Evolutionary conservation across 1,139 yeast genomes (phyloP), one percentile per base, ranked within the genome.

Genomic region (Martiniozyma asiatica): DNA sequence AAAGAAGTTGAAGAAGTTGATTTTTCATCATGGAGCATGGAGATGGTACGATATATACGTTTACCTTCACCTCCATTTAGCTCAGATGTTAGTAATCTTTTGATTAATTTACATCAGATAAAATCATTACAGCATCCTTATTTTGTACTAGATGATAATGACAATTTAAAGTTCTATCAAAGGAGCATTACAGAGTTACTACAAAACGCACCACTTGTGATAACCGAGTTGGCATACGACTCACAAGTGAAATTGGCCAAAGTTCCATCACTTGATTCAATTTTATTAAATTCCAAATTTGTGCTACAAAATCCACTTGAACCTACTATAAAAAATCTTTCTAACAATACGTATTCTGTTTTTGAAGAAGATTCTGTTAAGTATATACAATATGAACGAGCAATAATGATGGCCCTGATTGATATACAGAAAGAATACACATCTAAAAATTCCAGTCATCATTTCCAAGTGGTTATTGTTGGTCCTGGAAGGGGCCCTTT

Each of bases 401-500:
- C 96, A 1, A 69, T 82, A 3, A 58, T 55, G 20, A 52, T 61
- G 31, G 89, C 93, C 0, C 39, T 80, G 8, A 39, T 45, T n/a
- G 70, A 65, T 35, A 39, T 51, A 12, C 32, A 47, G 3, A 36
- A 38, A 3, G 8, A 13, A 4, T 15, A 22, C 14, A 10, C 7
- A 5, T 6, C 11, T 3, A n/a, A 23, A 5, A n/a, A n/a, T 10
- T 2, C 19, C 4, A 4, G 11, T 6, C 14, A 11, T 4, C 21
- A 22, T 11, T 35, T 44, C 20, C 54, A 52, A 14, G 55, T 82
- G 4, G 63, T 82, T 6, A 65, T 85, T 1, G 74, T 78, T 4
- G 96, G 96, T 0, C 93, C 95, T 0, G 96, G 96, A 0, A 56
- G 82, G 31, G 96, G 96, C 0, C 85, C 89, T 1, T 53, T 84